Evolutionary conservation across 495 filamentous ascomycete species (phyloP), one percentile per base, ranked within the genome.

Genomic region (Lentithecium fluviatile): DNA sequence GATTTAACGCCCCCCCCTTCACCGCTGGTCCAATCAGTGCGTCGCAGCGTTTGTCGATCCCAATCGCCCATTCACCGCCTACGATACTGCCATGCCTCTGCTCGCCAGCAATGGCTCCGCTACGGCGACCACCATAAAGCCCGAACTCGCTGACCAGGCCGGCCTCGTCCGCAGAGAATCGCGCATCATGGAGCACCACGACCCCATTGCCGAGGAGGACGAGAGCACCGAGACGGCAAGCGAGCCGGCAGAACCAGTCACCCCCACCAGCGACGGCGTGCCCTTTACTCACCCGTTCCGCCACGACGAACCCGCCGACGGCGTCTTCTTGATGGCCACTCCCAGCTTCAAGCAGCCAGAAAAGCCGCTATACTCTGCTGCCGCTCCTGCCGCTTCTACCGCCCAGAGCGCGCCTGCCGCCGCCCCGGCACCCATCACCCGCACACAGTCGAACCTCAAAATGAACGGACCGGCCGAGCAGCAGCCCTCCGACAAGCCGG

Each of bases 151-250:
- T 8, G 54, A 63, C 32, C 17, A 34, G 2, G 59, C 56, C 7
- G 19, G 12, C 23, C 12, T 38, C 24, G 15, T 29, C 23, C 52
- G 36, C n/a, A 58, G 60, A 52, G 67, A 69, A 21, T 64, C 63
- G 4, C 62, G 63, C 19, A 5, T 56, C n/a, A 26, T 56, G 29
- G 60, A 69, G 2, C 52, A 29, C 29, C 64, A 66, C 8, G 12
- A 49, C 20, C 49, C 64, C 2, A 69, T 69, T 10, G 58, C 58
- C 5, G 67, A 69, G 40, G 67, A 69, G 37, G 67, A 69, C 56
- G 63, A 69, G 52, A 66, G 56, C 59, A 63, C 56, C 25, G 67
- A 66, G 47, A 69, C 67, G 1, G 63, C 62, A 17, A 66, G 62
- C 40, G 67, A 69, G 40, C 67, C 67, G 11, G 23, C 55, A 20